These are phyloP conservation scores for Populus davidiana DNA, from an alignment of 345 rosid species.

Conservation along the genomic window DNA sequence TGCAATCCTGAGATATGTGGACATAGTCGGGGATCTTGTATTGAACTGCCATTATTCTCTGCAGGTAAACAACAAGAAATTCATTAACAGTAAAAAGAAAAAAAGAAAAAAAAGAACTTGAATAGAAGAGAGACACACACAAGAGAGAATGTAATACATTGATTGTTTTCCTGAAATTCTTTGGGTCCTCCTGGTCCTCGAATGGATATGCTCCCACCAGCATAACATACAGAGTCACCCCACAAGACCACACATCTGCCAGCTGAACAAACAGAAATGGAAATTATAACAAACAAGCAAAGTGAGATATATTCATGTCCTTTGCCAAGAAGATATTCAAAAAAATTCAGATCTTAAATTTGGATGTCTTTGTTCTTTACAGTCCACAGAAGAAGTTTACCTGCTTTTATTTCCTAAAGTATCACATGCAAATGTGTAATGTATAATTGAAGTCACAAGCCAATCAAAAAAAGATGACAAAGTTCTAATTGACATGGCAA, in stretches of 20 bases:
- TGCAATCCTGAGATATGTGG: constrained; percentile 84
- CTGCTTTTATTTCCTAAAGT: not conserved
- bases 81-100: not conserved
- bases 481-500: not conserved
- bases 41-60: constrained; percentile 86
- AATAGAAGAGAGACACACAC: not conserved
- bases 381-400: not conserved
- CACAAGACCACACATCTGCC: constrained; percentile 98
- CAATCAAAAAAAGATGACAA: not conserved
- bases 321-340: not conserved
- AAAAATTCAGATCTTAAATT: not conserved
- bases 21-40: constrained; percentile 89
- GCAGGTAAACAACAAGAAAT: constrained; percentile 28
- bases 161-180: constrained; percentile 85
- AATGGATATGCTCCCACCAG: constrained; percentile 96
- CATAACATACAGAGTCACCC: constrained; percentile 92
- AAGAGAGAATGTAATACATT: constrained; percentile 33
- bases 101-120: too few relatives aligned
- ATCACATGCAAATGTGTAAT: not conserved
- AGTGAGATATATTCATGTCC: not conserved
- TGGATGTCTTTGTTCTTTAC: not conserved
- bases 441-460: not conserved
- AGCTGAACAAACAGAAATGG: constrained; percentile 39
- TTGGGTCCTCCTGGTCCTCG: constrained; percentile 83
- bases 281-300: constrained; percentile 1